Base-by-base conservation (phyloP, 441 rosid species). In the Eutrema salsugineum region DNA sequence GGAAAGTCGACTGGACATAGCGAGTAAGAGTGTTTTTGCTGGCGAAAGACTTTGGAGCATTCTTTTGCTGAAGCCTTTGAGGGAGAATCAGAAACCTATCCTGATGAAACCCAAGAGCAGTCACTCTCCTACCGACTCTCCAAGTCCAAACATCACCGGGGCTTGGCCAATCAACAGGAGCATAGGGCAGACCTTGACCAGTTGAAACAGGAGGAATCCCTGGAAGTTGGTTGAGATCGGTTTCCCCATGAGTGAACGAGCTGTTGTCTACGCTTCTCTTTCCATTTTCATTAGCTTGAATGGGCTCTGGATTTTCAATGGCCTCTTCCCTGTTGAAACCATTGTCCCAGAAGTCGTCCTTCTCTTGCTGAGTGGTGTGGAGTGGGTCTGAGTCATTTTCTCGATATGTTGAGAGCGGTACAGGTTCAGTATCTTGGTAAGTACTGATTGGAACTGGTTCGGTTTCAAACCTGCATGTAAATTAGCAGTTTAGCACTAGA, bases 131-230 rank as follows among this genome's bases (percentile, higher is more conserved):
- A 24, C 99, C 99, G 19, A 95, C 99, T 70, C 79, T 89, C 99
- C 99, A 95, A 15, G 80, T 77, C 98, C 99, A 95, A 53, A 66
- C 79, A 77, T 95, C 99, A 76, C 99, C 99, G 14, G 91, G 85
- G 69, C 73, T 78, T 24, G 99, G 98, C 88, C 93, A 95, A 77
- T 92, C 82, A 38, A 79, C 78, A 19, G 99, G 98, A 7, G 98
- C 99, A 78, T 87, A 95, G 1, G 99, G 99, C 33, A 86, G 77
- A 57, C 97, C 98, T 80, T 84, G 93, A 57, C 99, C 99, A 15
- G 74, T 43, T 28, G 77, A 72, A 60, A 81, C 71, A 1, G 86
- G 88, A 0, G 75, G 79, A 60, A 90, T 86, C 0, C 89, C 68
- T 35, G 76, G 80, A 35, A 77, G 76, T 36, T 77, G 72, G 42